Percentiles rank a stretch among this genome's conserved stretches.
Evolutionary conservation across 1,284 basidiomycete genomes (phyloP).

Genomic region (Meira miltonrushii): DNA sequence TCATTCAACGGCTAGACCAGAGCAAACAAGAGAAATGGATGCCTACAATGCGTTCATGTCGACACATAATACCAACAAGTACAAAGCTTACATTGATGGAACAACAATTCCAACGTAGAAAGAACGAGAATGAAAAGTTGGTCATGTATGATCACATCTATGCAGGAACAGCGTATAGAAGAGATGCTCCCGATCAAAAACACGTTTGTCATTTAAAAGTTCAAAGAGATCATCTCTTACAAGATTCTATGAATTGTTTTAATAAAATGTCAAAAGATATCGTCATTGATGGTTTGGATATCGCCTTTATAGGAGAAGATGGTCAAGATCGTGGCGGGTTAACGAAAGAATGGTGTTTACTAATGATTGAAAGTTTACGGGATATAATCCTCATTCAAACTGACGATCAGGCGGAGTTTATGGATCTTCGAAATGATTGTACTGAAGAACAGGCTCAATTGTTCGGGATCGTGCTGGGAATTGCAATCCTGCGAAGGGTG

Average conservation of each 20-base stretch:
- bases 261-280: neutral
- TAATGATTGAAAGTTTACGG: neutral
- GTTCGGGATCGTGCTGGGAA: neutral
- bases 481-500: neutral
- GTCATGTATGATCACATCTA: neutral
- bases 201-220: neutral
- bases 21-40: neutral
- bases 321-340: slow-evolving; percentile 7
- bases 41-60: neutral
- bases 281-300: neutral
- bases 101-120: neutral
- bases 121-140: neutral
- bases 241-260: neutral
- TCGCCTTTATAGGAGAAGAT: slow-evolving; percentile 8
- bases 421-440: neutral
- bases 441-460: neutral
- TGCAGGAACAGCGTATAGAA: neutral
- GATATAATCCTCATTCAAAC: neutral
- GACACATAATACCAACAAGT: neutral
- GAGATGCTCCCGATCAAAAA: neutral
- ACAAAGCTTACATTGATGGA: neutral
- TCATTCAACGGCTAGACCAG: neutral
- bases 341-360: slow-evolving; percentile 5
- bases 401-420: neutral
- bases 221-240: neutral